Conservation (phyloP, 768 basidiomycete genomes). For the Mycena rosella region DNA sequence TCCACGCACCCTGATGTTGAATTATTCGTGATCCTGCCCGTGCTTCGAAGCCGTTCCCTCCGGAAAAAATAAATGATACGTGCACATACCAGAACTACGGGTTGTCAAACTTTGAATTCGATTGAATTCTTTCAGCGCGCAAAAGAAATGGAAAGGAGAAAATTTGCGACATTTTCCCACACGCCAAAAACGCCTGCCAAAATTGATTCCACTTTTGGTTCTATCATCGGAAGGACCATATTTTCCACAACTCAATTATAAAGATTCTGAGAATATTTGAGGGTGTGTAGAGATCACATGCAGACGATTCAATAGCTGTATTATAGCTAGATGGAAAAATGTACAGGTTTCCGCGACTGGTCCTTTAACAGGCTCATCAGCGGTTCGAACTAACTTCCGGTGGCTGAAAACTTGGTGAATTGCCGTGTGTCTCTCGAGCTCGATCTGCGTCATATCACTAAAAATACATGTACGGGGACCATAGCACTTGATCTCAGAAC, state of each 20-base stretch:
- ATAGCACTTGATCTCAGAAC: no score
- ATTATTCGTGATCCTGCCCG: neutral
- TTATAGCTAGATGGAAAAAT: no score
- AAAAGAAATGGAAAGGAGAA: constrained; percentile 9
- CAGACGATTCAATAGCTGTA: no score
- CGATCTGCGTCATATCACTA: no score
- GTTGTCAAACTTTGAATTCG: neutral
- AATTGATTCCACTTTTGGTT: neutral
- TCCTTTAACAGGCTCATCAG: no score
- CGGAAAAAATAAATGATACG: neutral
- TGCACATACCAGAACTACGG: neutral
- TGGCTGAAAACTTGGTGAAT: no score
- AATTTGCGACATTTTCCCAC: constrained; percentile 6
- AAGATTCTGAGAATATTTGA: constrained; percentile 13
- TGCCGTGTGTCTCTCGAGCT: no score
- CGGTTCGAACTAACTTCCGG: no score
- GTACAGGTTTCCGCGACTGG: no score
- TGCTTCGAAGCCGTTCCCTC: neutral
- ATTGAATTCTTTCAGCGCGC: neutral
- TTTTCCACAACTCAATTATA: neutral
- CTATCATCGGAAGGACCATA: no score
- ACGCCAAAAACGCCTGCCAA: constrained; percentile 4
- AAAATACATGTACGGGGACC: no score
- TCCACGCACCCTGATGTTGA: constrained; percentile 11
- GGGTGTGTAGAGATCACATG: constrained; percentile 14